Base-by-base conservation (phyloP, 257 asterid genomes). In the Solanum ossicruentum region DNA sequence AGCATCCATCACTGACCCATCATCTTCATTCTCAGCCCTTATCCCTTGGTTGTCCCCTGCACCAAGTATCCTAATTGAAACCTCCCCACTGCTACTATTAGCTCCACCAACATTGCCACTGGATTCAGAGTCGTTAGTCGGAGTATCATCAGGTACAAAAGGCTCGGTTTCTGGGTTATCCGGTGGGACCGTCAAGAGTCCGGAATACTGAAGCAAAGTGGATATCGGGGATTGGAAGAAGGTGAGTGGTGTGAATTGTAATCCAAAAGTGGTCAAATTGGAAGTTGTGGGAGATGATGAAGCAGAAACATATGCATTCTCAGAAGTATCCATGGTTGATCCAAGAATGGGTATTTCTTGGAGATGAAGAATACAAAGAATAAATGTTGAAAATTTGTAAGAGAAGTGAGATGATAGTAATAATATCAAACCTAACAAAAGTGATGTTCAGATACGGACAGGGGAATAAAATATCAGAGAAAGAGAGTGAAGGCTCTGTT, bases 131-230 rank as follows among this genome's bases (percentile, higher is more conserved):
- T 36, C 47, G 49, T 9, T 67, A 11, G 1, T 32, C 32, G 8
- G 21, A 1, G 36, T 58, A 75, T 58, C 69, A 21, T 79, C 87
- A 28, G 84, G 67, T 82, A 18, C 87, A 69, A 90, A 89, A 4
- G 93, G 86, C 16, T 84, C 87, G 20, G 91, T 87, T 54, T 95
- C 97, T 21, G 93, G 73, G 82, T 86, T 86, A 39, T 93, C 95
- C 79, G 94, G 93, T 51, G 92, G 92, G 90, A 79, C 75, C 51
- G 92, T 89, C 52, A 94, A 87, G 26, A 93, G 32, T 28, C 99
- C 97, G 84, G 97, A 91, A 83, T 94, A 91, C 58, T 94, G 97
- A 3, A 95, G 91, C 67, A 94, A 77, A 43, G 98, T 89, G 12
- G 94, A 88, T 80, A 95, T 73, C 0, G 98, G 97, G 45, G 86